phyloP scores from a whole-genome alignment of 495 filamentous ascomycete genomes.

The Penicillium daleae region DNA sequence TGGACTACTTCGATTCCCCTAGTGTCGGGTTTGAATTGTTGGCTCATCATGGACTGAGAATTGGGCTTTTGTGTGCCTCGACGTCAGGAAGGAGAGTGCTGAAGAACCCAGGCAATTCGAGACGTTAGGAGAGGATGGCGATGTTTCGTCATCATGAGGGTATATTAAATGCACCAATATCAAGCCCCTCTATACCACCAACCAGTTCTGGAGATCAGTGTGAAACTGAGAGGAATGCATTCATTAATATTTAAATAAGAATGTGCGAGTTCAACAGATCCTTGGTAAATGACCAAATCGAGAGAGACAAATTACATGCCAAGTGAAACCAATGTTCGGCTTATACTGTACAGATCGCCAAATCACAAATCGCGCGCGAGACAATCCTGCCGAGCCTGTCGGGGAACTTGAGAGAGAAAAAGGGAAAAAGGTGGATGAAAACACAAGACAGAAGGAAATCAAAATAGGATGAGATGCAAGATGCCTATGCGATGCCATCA shows the following conservation, averaged over 20 bases:
- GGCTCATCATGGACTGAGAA: slow-evolving; percentile 15
- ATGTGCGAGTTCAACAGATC: neutral
- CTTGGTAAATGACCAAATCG: neutral
- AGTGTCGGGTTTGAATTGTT: slow-evolving; percentile 27
- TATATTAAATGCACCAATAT: neutral
- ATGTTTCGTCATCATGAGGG: slow-evolving; percentile 21
- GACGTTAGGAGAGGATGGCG: neutral
- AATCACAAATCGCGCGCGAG: slow-evolving; percentile 16
- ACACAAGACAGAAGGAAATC: neutral
- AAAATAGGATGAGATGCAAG: slow-evolving; percentile 6
- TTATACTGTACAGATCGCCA: slow-evolving; percentile 27
- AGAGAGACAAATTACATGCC: neutral
- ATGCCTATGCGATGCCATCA: slow-evolving; percentile 44
- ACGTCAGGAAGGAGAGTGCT: neutral
- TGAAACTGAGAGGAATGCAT: neutral
- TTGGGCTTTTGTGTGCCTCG: neutral
- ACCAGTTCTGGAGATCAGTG: too few species aligned
- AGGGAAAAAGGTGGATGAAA: slow-evolving; percentile 8
- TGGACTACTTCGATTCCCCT: slow-evolving; percentile 39
- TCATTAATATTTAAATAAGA: neutral
- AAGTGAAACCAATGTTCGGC: slow-evolving; percentile 3
- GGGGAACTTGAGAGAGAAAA: slow-evolving; percentile 13
- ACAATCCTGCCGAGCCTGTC: slow-evolving; percentile 26
- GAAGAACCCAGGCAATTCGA: neutral
- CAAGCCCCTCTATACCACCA: neutral